Conservation (phyloP, 148 eudicot species). For the Camellia lanceoleosa region DNA sequence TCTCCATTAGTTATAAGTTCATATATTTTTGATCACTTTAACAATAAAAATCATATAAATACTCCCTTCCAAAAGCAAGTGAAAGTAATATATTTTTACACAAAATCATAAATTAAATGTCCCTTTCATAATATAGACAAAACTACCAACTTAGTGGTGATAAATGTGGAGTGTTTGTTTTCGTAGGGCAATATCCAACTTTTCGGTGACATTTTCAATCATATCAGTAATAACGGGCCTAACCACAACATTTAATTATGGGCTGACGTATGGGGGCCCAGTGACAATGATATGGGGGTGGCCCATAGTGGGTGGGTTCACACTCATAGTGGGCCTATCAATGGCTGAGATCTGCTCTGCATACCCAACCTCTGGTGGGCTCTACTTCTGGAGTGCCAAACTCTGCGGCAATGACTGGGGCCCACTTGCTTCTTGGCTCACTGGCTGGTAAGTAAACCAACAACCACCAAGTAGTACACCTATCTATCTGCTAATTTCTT, state of each 20-base stretch:
- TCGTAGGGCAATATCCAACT: constrained; percentile 53
- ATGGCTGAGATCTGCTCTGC: constrained; percentile 87
- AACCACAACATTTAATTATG: constrained; percentile 52
- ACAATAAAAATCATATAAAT: no score
- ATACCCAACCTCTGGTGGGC: constrained; percentile 72
- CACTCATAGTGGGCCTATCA: constrained; percentile 58
- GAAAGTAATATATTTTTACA: no score
- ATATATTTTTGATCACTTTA: no score
- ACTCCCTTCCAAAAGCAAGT: no score
- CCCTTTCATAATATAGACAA: no score
- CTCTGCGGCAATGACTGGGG: constrained; percentile 51
- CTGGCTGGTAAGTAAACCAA: constrained; percentile 65
- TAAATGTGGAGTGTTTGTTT: background rate
- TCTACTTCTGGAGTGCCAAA: constrained; percentile 74
- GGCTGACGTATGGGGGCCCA: constrained; percentile 65
- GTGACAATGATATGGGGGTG: constrained; percentile 68
- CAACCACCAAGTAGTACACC: no score
- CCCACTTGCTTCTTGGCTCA: constrained; percentile 73
- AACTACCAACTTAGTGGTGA: background rate
- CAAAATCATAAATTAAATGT: no score
- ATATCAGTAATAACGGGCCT: constrained; percentile 65
- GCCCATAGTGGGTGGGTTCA: constrained; percentile 58
- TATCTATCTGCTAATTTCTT: no score
- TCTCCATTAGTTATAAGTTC: no score
- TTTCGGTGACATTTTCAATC: constrained; percentile 66